These are phyloP conservation scores for Daldinia caldariorum DNA, from an alignment of 495 filamentous ascomycete species.

Conservation along the genomic window DNA sequence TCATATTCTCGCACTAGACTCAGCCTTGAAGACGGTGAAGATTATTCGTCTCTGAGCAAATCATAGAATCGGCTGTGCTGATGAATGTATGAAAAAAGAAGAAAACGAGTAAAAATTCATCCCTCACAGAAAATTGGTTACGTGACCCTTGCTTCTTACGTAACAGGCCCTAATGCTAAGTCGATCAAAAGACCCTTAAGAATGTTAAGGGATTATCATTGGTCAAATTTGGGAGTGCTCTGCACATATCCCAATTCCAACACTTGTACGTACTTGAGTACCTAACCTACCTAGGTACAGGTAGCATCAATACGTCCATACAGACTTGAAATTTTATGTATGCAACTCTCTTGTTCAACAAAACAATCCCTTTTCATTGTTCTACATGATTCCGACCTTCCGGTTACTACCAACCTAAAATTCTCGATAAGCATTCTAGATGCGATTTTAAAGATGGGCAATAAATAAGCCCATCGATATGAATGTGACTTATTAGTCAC, in stretches of 20 bases:
- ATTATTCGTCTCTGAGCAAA: conserved; percentile 44
- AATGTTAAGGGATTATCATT: background rate
- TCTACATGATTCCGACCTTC: background rate
- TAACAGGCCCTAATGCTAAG: conserved; percentile 8
- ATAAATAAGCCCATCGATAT: background rate
- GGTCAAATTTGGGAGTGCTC: background rate
- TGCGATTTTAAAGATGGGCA: background rate
- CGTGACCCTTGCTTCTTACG: conserved; percentile 9
- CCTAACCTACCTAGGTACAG: no score
- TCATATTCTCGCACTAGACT: conserved; percentile 47
- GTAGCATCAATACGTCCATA: no score
- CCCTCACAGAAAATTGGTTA: conserved; percentile 15
- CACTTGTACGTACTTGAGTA: background rate
- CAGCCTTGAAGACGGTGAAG: conserved; percentile 44
- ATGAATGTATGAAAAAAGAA: conserved; percentile 41
- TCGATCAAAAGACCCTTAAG: background rate
- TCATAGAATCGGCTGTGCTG: conserved; percentile 47
- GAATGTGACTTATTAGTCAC: no score
- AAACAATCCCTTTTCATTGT: background rate
- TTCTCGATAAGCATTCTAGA: background rate
- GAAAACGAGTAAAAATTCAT: conserved; percentile 20
- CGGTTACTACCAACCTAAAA: background rate
- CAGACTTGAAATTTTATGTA: background rate
- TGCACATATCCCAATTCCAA: background rate
- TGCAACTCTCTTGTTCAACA: background rate